phyloP scores from a whole-genome alignment of 2,329 filamentous ascomycete genomes.

The Cyphellophora europaea region DNA sequence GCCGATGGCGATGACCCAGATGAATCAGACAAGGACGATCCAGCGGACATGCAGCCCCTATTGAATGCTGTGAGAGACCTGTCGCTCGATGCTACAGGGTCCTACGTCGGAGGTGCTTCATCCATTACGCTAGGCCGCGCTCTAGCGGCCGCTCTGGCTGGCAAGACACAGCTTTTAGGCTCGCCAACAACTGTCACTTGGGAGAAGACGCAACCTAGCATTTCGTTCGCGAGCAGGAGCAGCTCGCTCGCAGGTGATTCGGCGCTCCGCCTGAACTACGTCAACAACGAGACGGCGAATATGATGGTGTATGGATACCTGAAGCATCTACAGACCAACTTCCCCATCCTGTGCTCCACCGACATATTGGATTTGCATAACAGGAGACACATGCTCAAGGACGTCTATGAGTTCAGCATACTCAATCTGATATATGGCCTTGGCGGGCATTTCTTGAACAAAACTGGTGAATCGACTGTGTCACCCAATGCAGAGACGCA shows the following conservation, averaged over 20 bases:
- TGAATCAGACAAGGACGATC: background rate
- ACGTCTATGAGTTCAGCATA: conserved; percentile 2
- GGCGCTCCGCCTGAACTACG: background rate
- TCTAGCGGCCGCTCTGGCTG: background rate
- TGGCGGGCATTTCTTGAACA: conserved; percentile 2
- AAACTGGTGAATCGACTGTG: conserved; percentile 1
- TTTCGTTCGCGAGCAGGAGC: background rate
- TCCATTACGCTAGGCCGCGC: background rate
- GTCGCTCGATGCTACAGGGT: background rate
- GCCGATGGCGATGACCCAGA: background rate
- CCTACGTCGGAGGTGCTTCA: background rate
- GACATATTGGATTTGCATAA: background rate
- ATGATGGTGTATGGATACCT: conserved; percentile 2
- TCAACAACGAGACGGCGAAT: background rate
- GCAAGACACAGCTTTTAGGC: background rate
- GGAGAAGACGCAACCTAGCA: background rate
- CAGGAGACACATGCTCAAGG: background rate
- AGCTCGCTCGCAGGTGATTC: background rate
- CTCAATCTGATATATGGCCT: conserved; percentile 1
- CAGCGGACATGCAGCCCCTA: background rate
- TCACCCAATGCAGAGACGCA: conserved; percentile 1
- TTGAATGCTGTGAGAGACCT: background rate
- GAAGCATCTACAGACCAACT: conserved; percentile 2
- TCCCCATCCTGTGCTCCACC: conserved; percentile 2
- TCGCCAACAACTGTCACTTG: background rate